Evolutionary conservation across 768 basidiomycete genomes (phyloP), one percentile per base, ranked within the genome.

Genomic region (Pisolithus albus): DNA sequence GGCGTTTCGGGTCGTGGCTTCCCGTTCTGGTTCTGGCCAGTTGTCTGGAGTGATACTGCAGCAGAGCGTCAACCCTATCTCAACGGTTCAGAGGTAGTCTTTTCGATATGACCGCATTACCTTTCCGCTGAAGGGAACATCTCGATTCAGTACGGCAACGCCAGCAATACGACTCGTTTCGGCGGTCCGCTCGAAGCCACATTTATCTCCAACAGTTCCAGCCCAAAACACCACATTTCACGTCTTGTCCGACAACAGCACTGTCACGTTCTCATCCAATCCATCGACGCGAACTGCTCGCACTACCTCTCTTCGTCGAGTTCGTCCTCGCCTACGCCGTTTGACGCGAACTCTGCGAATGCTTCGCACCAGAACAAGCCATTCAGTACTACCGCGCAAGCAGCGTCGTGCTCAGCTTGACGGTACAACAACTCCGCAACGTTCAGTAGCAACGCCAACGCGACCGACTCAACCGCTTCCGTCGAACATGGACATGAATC

Each of bases 311-410:
- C 65, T 7, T 57, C 65, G 0, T 64, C 70, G 0, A 64, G 63
- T 36, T 66, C 66, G 9, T 64, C 68, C 4, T 60, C 71, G 0
- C 62, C 72, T 0, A 55, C 59, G 2, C 46, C 68, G 3, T 73
- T 57, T 66, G 72, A 64, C 48, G 56, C 53, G 0, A 62, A 64
- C 16, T 57, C 56, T 19, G 55, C 67, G 3, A 56, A 56, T 3
- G 56, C 52, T 2, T 69, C 71, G 11, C 60, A 61, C 79, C 83
- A 0, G 78, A 81, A 56, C 76, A 83, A 58, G 76, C 74, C 0
- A 57, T 85, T 18, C 79, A 86, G 52, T 87, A 86, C 62, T 87
- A 82, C 59, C 81, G 84, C 28, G 78, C 81, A 2, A 83, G 82
- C 59, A 83, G 76, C 42, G 73, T 84, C 36, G 78, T 75, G 2